phyloP scores from a whole-genome alignment of 176 grass and related monocot species.

The Saccharum spontaneum region DNA sequence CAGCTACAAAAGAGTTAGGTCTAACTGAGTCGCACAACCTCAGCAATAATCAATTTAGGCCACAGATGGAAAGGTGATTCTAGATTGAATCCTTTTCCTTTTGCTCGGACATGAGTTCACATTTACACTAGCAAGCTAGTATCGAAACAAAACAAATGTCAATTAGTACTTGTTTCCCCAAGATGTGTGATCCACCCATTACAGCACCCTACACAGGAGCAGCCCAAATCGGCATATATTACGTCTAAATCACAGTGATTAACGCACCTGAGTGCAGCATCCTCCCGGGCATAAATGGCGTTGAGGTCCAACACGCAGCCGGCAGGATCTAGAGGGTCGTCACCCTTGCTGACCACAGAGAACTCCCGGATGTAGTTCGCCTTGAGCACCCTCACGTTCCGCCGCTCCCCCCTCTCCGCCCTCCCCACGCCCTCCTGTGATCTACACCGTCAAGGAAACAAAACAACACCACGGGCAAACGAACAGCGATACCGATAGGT shows the following conservation, averaged over 20 bases:
- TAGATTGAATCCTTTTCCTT: neutral
- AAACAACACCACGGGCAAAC: constrained; percentile 14
- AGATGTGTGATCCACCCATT: constrained; percentile 1
- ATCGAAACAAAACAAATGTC: neutral
- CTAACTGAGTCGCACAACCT: neutral
- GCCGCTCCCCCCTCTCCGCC: constrained; percentile 43
- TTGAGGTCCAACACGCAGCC: constrained; percentile 72
- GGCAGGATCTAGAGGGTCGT: constrained; percentile 75
- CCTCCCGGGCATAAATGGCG: constrained; percentile 79
- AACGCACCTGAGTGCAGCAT: constrained; percentile 71
- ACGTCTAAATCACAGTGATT: constrained; percentile 1
- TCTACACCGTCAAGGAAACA: constrained; percentile 57
- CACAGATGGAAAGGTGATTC: neutral
- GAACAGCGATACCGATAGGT: neutral
- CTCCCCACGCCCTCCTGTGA: constrained; percentile 78
- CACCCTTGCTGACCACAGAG: constrained; percentile 49
- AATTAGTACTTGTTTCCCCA: neutral
- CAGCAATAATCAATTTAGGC: neutral
- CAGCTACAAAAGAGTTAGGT: constrained; percentile 11
- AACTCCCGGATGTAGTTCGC: constrained; percentile 93
- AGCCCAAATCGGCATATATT: neutral
- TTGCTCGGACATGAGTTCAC: neutral
- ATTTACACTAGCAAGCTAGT: constrained; percentile 4
- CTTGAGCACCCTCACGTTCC: constrained; percentile 83
- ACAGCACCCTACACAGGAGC: neutral